Conservation (phyloP, 2,329 filamentous ascomycete genomes). For the Colletotrichum tropicale region DNA sequence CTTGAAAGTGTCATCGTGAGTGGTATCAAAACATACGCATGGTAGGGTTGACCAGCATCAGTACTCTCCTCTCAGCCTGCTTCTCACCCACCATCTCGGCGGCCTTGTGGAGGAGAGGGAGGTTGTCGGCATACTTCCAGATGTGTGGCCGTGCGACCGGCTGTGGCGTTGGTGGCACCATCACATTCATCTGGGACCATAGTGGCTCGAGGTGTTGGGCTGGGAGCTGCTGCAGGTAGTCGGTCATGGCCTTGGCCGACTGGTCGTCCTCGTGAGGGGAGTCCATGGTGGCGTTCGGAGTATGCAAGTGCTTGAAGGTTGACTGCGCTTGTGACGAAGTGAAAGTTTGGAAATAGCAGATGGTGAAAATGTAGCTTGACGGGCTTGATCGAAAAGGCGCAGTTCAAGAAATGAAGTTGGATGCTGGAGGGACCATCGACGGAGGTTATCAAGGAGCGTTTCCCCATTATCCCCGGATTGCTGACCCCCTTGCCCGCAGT, state of each 20-base stretch:
- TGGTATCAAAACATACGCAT: constrained; percentile 30
- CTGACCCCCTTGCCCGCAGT: background rate
- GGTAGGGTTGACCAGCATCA: constrained; percentile 46
- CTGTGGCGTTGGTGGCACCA: constrained; percentile 51
- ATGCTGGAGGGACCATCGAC: background rate
- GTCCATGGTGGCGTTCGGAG: background rate
- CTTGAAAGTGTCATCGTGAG: rapidly evolving
- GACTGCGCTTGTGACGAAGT: background rate
- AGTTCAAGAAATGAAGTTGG: background rate
- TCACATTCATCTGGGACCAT: constrained; percentile 51
- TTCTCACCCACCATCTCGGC: constrained; percentile 40
- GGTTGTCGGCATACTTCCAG: constrained; percentile 39
- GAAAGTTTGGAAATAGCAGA: background rate
- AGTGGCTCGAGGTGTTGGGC: constrained; percentile 42
- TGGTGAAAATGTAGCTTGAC: rapidly evolving
- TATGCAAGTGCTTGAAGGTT: background rate
- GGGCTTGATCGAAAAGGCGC: background rate
- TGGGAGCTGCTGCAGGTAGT: constrained; percentile 32
- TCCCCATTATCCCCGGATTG: constrained; percentile 4
- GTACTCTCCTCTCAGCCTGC: constrained; percentile 43
- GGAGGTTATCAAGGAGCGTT: background rate
- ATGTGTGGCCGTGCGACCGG: constrained; percentile 44
- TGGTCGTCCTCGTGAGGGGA: constrained; percentile 11
- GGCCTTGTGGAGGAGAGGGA: constrained; percentile 38
- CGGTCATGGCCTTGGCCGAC: constrained; percentile 28